These are phyloP conservation scores for Suaeda aralocaspica DNA, from an alignment of 148 eudicot species.

Conservation along the genomic window DNA sequence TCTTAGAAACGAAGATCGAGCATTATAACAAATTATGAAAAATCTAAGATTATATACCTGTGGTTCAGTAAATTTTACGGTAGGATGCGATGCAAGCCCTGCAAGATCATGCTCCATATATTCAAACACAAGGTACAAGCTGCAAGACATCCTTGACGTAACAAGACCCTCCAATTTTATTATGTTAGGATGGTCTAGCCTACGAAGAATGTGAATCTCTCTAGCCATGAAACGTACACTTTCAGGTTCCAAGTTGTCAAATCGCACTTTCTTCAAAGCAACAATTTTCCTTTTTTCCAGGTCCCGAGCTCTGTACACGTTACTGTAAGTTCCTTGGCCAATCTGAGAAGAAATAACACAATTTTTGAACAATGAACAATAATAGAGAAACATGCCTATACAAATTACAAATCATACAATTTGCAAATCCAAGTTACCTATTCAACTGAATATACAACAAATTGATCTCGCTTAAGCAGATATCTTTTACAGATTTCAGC, in stretches of 20 bases:
- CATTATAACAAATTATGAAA: neutral
- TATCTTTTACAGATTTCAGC: too few relatives aligned
- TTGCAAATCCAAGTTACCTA: neutral
- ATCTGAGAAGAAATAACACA: slow-evolving; percentile 44
- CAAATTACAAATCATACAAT: slow-evolving; percentile 7
- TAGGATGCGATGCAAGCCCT: slow-evolving; percentile 77
- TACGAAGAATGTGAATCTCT: slow-evolving; percentile 74
- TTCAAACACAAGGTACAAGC: slow-evolving; percentile 82
- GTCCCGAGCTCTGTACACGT: slow-evolving; percentile 81
- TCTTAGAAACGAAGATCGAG: neutral
- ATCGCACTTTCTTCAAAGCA: slow-evolving; percentile 80
- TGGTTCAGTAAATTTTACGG: slow-evolving; percentile 70
- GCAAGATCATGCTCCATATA: slow-evolving; percentile 89
- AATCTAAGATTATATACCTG: slow-evolving; percentile 37
- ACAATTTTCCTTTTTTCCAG: slow-evolving; percentile 72
- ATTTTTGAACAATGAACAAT: slow-evolving; percentile 16
- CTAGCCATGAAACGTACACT: slow-evolving; percentile 89
- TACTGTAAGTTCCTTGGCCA: slow-evolving; percentile 87
- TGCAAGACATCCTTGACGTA: slow-evolving; percentile 78
- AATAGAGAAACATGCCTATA: too few relatives aligned
- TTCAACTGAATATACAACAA: neutral
- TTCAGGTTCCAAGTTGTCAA: slow-evolving; percentile 77
- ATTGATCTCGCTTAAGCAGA: slow-evolving; percentile 2
- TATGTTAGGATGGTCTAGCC: slow-evolving; percentile 78
- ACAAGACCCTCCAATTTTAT: slow-evolving; percentile 79